Evolutionary conservation across 1,284 basidiomycete genomes (phyloP), one percentile per base, ranked within the genome.

Genomic region (Marasmius fiardii): DNA sequence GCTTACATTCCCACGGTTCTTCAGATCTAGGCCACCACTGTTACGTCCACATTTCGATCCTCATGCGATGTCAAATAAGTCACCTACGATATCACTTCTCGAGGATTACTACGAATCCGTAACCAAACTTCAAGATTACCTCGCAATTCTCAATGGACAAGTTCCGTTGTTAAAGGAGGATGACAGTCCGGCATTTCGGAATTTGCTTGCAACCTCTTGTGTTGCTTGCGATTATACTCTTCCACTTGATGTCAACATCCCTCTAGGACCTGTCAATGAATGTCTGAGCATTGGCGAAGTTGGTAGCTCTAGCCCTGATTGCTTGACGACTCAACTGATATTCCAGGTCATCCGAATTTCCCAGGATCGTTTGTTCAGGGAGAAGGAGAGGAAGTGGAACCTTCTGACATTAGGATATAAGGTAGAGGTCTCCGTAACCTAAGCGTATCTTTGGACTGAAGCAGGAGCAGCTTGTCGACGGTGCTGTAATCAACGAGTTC

Each of bases 401-500:
- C 26, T 49, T 14, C n/a, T 49, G 6, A 49, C 47, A 8, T 7
- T 49, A 16, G 47, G 47, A 16, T 49, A 49, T 20, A 49, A 49
- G 47, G 47, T 49, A 31, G 4, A 31, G 2, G 4, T 14, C n/a
- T 49, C 7, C n/a, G 16, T 20, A 16, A 18, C 26, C 23, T 11
- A n/a, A 43, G 16, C 14, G 47, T 21, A 47, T 16, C 10, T 51
- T 16, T 10, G 26, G 33, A 31, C 26, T 20, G 24, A 8, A 28
- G 18, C 10, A 33, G 14, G 10, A 26, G 5, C 47, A 49, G 47
- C 18, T 49, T 10, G 4, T 26, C n/a, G 12, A 49, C n/a, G n/a
- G 18, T 14, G 47, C 23, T 89, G 28, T 55, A 48, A 77, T 73
- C 21, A 91, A 86, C 65, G 77, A 74, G 52, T 86, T 82, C 61